These are phyloP conservation scores for Calophaca sinica DNA, from an alignment of 306 rosid species.

Conservation along the genomic window DNA sequence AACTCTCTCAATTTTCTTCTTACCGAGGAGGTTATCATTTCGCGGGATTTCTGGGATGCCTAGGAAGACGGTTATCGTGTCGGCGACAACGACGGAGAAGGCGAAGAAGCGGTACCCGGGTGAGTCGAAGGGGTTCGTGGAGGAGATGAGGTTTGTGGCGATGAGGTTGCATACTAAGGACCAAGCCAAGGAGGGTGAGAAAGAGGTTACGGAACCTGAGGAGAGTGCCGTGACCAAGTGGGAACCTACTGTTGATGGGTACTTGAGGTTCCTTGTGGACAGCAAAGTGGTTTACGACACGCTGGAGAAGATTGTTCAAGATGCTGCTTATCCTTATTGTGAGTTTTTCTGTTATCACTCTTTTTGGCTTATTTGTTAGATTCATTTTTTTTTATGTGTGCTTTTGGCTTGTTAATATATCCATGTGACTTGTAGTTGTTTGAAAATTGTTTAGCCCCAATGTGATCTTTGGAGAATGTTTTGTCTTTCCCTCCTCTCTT, in stretches of 20 bases:
- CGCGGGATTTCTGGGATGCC: conserved; percentile 39
- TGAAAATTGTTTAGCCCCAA: no score
- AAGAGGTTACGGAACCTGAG: conserved; percentile 74
- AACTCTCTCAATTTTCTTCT: conserved; percentile 43
- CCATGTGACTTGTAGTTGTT: no score
- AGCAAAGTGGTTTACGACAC: conserved; percentile 91
- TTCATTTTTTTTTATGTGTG: neutral
- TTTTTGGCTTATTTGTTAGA: neutral
- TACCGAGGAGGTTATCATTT: conserved; percentile 25
- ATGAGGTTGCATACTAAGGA: conserved; percentile 92
- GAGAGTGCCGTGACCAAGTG: conserved; percentile 74
- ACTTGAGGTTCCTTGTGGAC: conserved; percentile 83
- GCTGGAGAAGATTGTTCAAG: conserved; percentile 69
- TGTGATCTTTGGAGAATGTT: no score
- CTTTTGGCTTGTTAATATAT: no score
- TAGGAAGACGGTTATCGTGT: conserved; percentile 54
- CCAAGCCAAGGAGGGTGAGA: conserved; percentile 96
- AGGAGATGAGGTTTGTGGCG: conserved; percentile 99
- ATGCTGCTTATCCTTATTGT: conserved; percentile 77
- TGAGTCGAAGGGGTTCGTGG: conserved; percentile 92
- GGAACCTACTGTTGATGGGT: conserved; percentile 83
- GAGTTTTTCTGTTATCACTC: conserved; percentile 41
- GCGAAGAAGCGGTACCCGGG: conserved; percentile 82
- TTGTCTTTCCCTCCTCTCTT: no score
- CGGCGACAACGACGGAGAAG: conserved; percentile 81